phyloP scores from a whole-genome alignment of 2,329 filamentous ascomycete genomes.

The Neopestalotiopsis sp. region DNA sequence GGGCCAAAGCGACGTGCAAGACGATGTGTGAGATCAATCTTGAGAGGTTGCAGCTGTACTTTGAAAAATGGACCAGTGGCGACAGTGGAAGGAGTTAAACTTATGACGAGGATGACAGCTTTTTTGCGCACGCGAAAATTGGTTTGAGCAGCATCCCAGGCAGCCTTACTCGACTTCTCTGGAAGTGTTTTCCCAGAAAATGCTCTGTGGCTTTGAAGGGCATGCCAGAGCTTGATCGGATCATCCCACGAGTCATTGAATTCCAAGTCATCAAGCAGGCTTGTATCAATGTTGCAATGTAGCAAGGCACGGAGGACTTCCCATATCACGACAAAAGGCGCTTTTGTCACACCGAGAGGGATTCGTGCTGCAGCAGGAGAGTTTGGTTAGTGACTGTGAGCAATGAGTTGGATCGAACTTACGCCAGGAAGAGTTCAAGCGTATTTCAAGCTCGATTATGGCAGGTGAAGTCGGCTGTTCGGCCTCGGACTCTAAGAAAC shows the following conservation, averaged over 20 bases:
- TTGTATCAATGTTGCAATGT: slow-evolving; percentile 49
- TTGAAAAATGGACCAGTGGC: slow-evolving; percentile 47
- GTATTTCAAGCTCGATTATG: slow-evolving; percentile 25
- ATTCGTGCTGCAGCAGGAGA: slow-evolving; percentile 32
- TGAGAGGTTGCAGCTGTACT: slow-evolving; percentile 54
- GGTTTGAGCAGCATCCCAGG: slow-evolving; percentile 52
- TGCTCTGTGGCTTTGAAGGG: slow-evolving; percentile 43
- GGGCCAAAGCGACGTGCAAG: slow-evolving; percentile 60
- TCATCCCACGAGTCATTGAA: slow-evolving; percentile 49
- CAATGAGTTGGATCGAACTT: slow-evolving; percentile 20
- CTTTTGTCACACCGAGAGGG: slow-evolving; percentile 45
- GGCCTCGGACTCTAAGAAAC: background rate
- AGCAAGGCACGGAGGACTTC: slow-evolving; percentile 55
- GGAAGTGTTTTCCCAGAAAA: slow-evolving; percentile 56
- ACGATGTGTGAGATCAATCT: slow-evolving; percentile 55
- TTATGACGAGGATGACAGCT: slow-evolving; percentile 49
- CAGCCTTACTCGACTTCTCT: slow-evolving; percentile 45
- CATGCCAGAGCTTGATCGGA: slow-evolving; percentile 49
- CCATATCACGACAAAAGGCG: slow-evolving; percentile 58
- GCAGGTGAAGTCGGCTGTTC: slow-evolving; percentile 9
- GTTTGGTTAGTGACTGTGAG: background rate
- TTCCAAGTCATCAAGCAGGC: slow-evolving; percentile 38
- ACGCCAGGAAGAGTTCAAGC: slow-evolving; percentile 37
- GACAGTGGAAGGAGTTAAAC: slow-evolving; percentile 43
- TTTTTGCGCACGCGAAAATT: slow-evolving; percentile 41